Base-by-base conservation (phyloP, 805 yeast species). In the Isabelozyma heimii region DNA sequence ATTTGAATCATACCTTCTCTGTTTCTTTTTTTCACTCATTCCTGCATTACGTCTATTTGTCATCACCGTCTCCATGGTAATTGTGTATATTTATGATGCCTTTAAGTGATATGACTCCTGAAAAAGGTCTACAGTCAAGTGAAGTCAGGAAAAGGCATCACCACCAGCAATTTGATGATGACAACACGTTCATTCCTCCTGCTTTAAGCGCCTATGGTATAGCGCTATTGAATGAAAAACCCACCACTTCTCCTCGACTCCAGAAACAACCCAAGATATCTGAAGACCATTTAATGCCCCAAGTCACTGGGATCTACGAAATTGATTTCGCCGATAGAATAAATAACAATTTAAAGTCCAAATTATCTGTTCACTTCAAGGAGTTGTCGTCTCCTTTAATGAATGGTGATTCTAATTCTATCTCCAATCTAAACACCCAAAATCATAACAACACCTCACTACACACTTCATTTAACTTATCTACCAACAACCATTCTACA, bases 161-260 rank as follows among this genome's bases (percentile, higher is more conserved):
- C 42, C 58, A 50, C 39, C 40, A 51, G 15, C 49, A 44, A 8
- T 38, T 52, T 13, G 76, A 76, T 27, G 81, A 76, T 41, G 85
- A 81, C 51, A 76, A 71, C 51, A 76, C 79, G 38, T 78, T 78
- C 56, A 70, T 77, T 41, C 86, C 86, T 1, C 87, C 87, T 2
- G 81, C 80, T 12, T 67, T 82, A 50, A 81, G 85, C 57, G 73
- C 81, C 5, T 83, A 81, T 57, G 80, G 84, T 37, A 69, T 79
- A 16, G 85, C 83, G 24, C 63, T 82, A 20, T 63, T 82, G 37
- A 72, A 76, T 39, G 76, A 72, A 30, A 52, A 64, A 40, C 57
- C 51, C 24, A 26, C 39, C 40, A 12, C 44, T 20, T 27, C 47
- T 38, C 16, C 43, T 12, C 45, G 27, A 35, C 42, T 42, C 24